A percentile compares a stretch with the other conserved stretches of the same genome.
These are phyloP conservation scores for Sanghuangporus sanghuang DNA, from an alignment of 1,284 basidiomycete genomes.

Conservation along the genomic window DNA sequence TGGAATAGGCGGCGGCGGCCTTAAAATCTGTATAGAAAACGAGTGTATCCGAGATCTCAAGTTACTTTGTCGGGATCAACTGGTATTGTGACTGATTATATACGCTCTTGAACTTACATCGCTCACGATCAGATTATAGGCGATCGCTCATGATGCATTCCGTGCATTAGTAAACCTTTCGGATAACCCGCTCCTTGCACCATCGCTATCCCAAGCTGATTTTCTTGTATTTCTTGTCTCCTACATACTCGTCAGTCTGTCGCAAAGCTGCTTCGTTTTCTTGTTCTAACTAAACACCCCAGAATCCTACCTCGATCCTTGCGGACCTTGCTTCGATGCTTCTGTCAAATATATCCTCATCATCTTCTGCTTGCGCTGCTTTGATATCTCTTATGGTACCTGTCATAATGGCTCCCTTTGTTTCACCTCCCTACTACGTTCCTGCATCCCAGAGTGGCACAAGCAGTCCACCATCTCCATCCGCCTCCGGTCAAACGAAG, in stretches of 20 bases:
- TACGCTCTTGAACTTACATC: slow-evolving; percentile 11
- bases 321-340: slow-evolving; percentile 97
- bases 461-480: slow-evolving; percentile 58
- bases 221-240: slow-evolving; percentile 86
- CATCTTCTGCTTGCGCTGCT: slow-evolving; percentile 62
- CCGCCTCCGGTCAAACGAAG: slow-evolving; percentile 49
- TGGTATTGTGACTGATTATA: slow-evolving; percentile 40
- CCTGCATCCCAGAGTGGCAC: slow-evolving; percentile 71
- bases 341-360: slow-evolving; percentile 88
- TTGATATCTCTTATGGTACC: slow-evolving; percentile 67
- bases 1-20: slow-evolving; percentile 47
- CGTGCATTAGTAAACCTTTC: slow-evolving; percentile 92
- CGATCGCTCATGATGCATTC: slow-evolving; percentile 93
- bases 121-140: slow-evolving; percentile 40
- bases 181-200: slow-evolving; percentile 71
- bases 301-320: slow-evolving; percentile 87
- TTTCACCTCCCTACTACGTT: slow-evolving; percentile 53
- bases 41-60: slow-evolving; percentile 76
- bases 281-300: background rate
- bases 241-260: slow-evolving; percentile 79
- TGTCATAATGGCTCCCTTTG: slow-evolving; percentile 47
- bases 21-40: slow-evolving; percentile 58
- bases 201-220: slow-evolving; percentile 65
- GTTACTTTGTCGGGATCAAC: slow-evolving; percentile 80
- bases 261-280: background rate